These are phyloP conservation scores for Alternaria burnsii DNA, from an alignment of 2,329 filamentous ascomycete genomes.

Conservation along the genomic window DNA sequence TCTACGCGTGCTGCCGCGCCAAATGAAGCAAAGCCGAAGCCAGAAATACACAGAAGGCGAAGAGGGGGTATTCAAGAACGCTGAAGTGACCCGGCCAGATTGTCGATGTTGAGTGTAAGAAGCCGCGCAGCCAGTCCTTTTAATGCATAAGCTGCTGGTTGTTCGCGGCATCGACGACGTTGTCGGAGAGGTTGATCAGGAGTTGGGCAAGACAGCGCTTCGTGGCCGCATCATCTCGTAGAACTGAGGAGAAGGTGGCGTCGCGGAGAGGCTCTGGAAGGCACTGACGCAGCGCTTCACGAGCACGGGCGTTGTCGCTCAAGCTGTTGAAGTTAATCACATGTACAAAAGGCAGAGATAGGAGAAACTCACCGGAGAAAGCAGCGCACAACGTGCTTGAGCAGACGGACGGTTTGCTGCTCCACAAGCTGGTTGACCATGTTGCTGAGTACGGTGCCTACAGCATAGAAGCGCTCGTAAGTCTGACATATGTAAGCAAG, in stretches of 20 bases:
- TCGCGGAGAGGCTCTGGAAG: slow-evolving; percentile 98
- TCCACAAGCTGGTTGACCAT: slow-evolving; percentile 99
- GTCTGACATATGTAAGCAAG: slow-evolving; percentile 98
- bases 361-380: slow-evolving; percentile 78
- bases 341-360: not conserved
- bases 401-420: slow-evolving; percentile 91
- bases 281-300: slow-evolving; percentile 93
- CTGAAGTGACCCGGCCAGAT: slow-evolving; percentile 12
- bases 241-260: slow-evolving; percentile 94
- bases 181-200: slow-evolving; percentile 94
- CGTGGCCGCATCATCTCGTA: slow-evolving; percentile 95
- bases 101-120: slow-evolving; percentile 6
- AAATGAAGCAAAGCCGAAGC: slow-evolving; percentile 36
- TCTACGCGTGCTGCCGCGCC: slow-evolving; percentile 28
- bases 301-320: slow-evolving; percentile 93
- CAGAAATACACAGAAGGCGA: slow-evolving; percentile 32
- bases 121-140: not conserved
- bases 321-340: slow-evolving; percentile 65
- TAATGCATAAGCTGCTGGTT: slow-evolving; percentile 51
- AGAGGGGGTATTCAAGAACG: slow-evolving; percentile 11
- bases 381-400: slow-evolving; percentile 97
- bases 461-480: slow-evolving; percentile 97
- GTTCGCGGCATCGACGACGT: slow-evolving; percentile 66
- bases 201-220: slow-evolving; percentile 98
- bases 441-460: slow-evolving; percentile 95